A percentile compares a stretch with the other conserved stretches of the same genome.
These are phyloP conservation scores for Tylopilus sp. DNA, from an alignment of 1,284 basidiomycete genomes.

Conservation along the genomic window DNA sequence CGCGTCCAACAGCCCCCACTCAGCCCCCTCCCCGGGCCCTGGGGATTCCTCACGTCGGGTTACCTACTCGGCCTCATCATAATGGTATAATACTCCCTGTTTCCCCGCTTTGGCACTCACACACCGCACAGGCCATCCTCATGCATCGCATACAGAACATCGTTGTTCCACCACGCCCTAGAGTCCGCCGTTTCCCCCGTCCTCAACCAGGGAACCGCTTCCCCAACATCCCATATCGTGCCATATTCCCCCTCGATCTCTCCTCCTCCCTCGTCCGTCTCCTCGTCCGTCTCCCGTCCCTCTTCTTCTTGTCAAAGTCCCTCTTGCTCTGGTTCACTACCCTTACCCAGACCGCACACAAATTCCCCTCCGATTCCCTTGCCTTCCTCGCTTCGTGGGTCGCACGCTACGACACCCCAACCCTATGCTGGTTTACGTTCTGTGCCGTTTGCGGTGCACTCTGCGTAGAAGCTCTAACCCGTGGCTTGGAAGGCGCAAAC, in stretches of 20 bases:
- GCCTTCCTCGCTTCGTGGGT: slow-evolving; percentile 44
- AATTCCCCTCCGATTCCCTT: slow-evolving; percentile 37
- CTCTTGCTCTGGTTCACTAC: slow-evolving; percentile 55
- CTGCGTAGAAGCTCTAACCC: slow-evolving; percentile 59
- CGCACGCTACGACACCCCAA: slow-evolving; percentile 49
- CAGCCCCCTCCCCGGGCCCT: slow-evolving; percentile 49
- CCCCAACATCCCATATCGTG: slow-evolving; percentile 34
- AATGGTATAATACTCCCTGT: slow-evolving; percentile 43
- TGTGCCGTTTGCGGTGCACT: slow-evolving; percentile 60
- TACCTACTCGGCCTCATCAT: slow-evolving; percentile 62
- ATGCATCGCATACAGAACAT: slow-evolving; percentile 73
- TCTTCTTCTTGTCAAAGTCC: slow-evolving; percentile 54
- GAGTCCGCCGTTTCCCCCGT: slow-evolving; percentile 27
- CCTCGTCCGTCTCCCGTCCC: slow-evolving; percentile 56
- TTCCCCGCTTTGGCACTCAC: not conserved
- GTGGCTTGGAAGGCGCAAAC: slow-evolving; percentile 61
- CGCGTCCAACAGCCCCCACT: not conserved
- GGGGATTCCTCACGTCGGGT: slow-evolving; percentile 66
- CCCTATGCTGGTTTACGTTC: slow-evolving; percentile 72
- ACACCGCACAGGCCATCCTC: slow-evolving; percentile 51
- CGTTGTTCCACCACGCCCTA: slow-evolving; percentile 60
- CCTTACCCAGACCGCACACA: slow-evolving; percentile 51
- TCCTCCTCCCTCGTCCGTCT: slow-evolving; percentile 56
- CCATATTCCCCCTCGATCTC: slow-evolving; percentile 60
- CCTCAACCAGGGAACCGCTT: slow-evolving; percentile 17